These are phyloP conservation scores for Arabidopsis lyrata DNA, from an alignment of 441 rosid species.

Conservation along the genomic window DNA sequence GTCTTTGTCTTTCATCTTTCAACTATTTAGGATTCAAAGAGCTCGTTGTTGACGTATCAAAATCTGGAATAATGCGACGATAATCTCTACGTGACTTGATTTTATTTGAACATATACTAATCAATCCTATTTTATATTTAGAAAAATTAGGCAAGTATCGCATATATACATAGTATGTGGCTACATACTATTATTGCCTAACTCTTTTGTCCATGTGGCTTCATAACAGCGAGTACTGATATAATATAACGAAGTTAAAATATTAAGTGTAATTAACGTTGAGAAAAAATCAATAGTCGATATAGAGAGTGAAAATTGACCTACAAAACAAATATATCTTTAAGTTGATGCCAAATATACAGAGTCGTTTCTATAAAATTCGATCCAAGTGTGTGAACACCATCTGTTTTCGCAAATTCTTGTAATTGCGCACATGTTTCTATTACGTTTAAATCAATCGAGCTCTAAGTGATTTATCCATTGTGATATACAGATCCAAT, in stretches of 20 bases:
- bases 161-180: slow-evolving; percentile 11
- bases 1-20: slow-evolving; percentile 34
- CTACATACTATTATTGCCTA: slow-evolving; percentile 37
- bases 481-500: slow-evolving; percentile 3
- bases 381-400: not conserved
- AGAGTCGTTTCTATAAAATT: not conserved
- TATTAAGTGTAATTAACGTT: not conserved
- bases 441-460: not conserved
- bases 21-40: slow-evolving; percentile 42
- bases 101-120: slow-evolving; percentile 14
- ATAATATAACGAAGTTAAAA: not conserved
- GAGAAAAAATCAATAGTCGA: not conserved
- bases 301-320: not conserved
- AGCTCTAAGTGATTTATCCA: not conserved
- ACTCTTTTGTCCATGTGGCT: slow-evolving; percentile 37
- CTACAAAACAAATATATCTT: no score
- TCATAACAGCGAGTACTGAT: slow-evolving; percentile 13
- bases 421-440: not conserved
- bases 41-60: slow-evolving; percentile 33
- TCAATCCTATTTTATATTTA: slow-evolving; percentile 15
- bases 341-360: not conserved
- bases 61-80: slow-evolving; percentile 16
- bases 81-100: slow-evolving; percentile 13
- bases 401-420: not conserved
- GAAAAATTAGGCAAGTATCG: slow-evolving; percentile 13